Evolutionary conservation across 1,139 yeast genomes (phyloP), one percentile per base, ranked within the genome.

Genomic region (Hansenula lynferdii): DNA sequence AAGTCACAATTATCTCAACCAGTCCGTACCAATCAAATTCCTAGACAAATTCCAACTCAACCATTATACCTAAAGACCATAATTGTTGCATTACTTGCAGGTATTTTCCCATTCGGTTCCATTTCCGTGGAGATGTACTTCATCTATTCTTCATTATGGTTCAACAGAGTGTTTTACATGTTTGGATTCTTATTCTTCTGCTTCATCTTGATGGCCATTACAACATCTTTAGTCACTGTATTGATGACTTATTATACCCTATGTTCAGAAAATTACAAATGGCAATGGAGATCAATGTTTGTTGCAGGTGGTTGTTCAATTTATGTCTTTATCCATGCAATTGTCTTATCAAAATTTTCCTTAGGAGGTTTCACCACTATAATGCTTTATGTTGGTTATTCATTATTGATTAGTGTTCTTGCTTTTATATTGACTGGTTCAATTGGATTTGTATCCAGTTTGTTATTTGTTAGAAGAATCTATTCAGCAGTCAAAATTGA

Each of bases 201-300:
- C 54, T 81, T 87, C 58, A 50, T 84, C 19, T 70, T 92, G 57
- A 84, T 89, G 87, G 67, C 86, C 14, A 57, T 85, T 53, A 89
- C 97, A 10, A 84, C 96, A 8, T 72, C 85, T 16, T 71, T 92
- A 47, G 89, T 89, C 32, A 82, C 96, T 0, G 68, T 89, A 17
- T 69, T 92, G 52, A 75, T 89, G 67, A 77, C 85, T 28, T 92
- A 92, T 64, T 85, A 85, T 67, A 75, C 90, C 10, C 72, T 94
- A 48, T 87, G 96, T 58, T 70, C 89, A 33, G 98, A 92, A 59
- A 86, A 92, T 62, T 90, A 94, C 69, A 79, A 80, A 61, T 92
- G 99, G 99, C 97, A 89, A 58, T 92, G 98, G 98, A 80, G 90
- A 60, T 78, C 96, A 9, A 71, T 90, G 53, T 75, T 83, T 54